Percentiles rank a stretch among this genome's conserved stretches.
Conservation (phyloP, 2,329 filamentous ascomycete genomes). For the Bipolaris sorokiniana region DNA sequence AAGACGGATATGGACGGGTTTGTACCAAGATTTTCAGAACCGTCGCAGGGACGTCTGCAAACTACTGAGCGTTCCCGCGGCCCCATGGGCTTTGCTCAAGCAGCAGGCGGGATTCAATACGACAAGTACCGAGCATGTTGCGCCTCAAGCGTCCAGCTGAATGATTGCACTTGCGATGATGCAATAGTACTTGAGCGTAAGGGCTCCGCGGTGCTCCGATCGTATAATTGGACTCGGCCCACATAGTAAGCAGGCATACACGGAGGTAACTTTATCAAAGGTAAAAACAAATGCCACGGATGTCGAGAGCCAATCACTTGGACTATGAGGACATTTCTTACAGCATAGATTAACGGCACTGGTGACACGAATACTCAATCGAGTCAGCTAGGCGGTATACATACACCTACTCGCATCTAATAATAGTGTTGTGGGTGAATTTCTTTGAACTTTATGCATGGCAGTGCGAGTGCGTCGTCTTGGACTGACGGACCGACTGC, state of each 20-base stretch:
- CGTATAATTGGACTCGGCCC: not conserved
- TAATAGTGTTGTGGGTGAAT: not conserved
- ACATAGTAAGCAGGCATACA: not conserved
- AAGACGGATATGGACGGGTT: conserved; percentile 52
- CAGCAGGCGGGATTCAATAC: conserved; percentile 22
- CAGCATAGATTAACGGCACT: not conserved
- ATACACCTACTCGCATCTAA: not conserved
- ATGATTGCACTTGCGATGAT: not conserved
- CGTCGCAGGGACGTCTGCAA: conserved; percentile 51
- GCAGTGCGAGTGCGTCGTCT: not conserved
- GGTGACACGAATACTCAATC: not conserved
- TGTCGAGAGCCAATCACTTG: not conserved
- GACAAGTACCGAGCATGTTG: conserved; percentile 32
- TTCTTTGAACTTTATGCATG: not conserved
- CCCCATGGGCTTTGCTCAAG: conserved; percentile 46
- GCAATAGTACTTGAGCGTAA: not conserved
- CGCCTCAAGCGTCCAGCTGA: conserved; percentile 20
- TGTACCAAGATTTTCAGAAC: conserved; percentile 54
- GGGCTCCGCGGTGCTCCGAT: not conserved
- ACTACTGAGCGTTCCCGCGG: conserved; percentile 48
- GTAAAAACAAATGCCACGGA: not conserved
- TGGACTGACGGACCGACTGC: conserved; percentile 10
- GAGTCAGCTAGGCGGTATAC: not conserved
- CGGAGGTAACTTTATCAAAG: not conserved
- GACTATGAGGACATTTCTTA: no score